Evolutionary conservation across 1,139 yeast genomes (phyloP), one percentile per base, ranked within the genome.

Genomic region (Petasospora rhodanensis): DNA sequence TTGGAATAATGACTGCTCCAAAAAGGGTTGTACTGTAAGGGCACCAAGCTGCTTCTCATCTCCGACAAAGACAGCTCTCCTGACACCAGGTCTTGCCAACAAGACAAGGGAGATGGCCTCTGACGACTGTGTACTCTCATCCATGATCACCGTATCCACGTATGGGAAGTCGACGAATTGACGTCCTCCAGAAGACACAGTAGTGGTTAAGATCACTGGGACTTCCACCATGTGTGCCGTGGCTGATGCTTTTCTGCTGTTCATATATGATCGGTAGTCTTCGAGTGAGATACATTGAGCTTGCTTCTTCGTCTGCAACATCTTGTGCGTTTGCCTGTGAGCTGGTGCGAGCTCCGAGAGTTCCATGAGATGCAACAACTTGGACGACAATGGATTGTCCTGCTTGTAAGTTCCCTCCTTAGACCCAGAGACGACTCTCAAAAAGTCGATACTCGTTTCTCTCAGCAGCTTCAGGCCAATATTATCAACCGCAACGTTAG

Each of bases 401-500:
- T 59, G 57, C 38, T 64, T 64, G 49, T 80, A 80, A 43, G 78
- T 83, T 23, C 64, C 59, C 47, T 79, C 84, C 49, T 79, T 80
- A 31, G 74, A 73, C 31, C 59, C 62, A 0, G 86, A 73, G 1
- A 76, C 35, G 38, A 79, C 76, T 60, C 89, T 65, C 32, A 79
- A 20, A n/a, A 79, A 69, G 13, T 51, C 56, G 22, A 57, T 45
- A 25, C 70, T 70, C 31, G 66, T 66, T 6, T 68, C 70, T 42
- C 73, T 72, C 25, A 67, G 64, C 39, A 79, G 61, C 49, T 79
- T 79, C 48, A 79, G 86, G 0, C 86, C 87, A 54, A 79, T 79
- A 46, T 79, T 79, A 52, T 79, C 89, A 47, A 79, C 78, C 2
- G 89, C 87, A 51, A 79, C 76, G 49, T 79, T 79, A 1, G 86